Base-by-base conservation (phyloP, 1,139 yeast species). In the Lodderomyces oxycetoniae region DNA sequence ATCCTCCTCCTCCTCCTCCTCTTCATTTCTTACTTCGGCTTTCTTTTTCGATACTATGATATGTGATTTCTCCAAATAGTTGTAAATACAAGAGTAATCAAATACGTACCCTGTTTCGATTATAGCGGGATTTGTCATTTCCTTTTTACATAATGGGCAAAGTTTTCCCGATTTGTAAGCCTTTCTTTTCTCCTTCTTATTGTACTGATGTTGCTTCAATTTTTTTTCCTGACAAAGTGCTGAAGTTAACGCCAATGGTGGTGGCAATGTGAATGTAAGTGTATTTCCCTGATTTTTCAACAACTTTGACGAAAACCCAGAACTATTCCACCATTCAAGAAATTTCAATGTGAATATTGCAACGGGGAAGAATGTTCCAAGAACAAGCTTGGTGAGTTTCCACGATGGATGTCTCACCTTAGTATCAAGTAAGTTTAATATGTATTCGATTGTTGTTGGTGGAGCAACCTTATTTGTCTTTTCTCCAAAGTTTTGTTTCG, bases 311-410 rank as follows among this genome's bases (percentile, higher is more conserved):
- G 87, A 80, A 48, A 87, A 74, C 43, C 84, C 87, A 12, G 89
- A 79, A 29, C 85, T 75, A 42, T 81, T 79, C 95, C 96, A 89
- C 97, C 97, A 89, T 55, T 91, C 97, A 34, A 88, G 69, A 47
- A 91, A 87, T 57, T 88, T 87, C 43, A 91, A 69, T 23, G 83
- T 54, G 53, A 91, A 89, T 40, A 91, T 83, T 2, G 95, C 86
- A 0, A 84, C 71, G 0, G 97, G 97, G 60, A 91, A 77, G 21
- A 84, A 65, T 1, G 75, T 74, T 20, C 74, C 78, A 17, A 74
- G 59, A 2, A 67, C 35, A 11, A 66, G 52, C 24, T 69, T 59
- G 4, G 68, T 40, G 1, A 62, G 32, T 26, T 50, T 58, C 57
- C 71, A 61, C 1, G 71, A 36, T 2, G 80, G 81, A 16, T 46